phyloP scores from a whole-genome alignment of 495 filamentous ascomycete species.

The Podospora pseudoanserina region DNA sequence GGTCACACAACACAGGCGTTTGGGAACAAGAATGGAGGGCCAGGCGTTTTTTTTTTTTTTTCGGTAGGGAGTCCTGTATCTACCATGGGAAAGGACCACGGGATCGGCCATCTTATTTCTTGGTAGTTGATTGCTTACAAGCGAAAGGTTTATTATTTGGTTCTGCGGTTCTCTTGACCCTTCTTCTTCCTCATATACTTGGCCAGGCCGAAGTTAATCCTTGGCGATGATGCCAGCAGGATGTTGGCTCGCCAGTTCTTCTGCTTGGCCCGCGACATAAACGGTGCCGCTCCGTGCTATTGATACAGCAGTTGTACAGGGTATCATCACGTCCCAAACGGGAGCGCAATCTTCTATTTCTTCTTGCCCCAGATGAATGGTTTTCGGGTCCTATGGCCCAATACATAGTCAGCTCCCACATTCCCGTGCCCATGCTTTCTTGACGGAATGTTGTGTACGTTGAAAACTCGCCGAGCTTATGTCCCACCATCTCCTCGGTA shows the following conservation, averaged over 20 bases:
- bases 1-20: neutral
- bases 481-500: constrained; percentile 97
- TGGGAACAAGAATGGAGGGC: neutral
- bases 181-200: no score
- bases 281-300: no score
- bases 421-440: neutral
- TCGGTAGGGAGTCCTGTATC: neutral
- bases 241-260: neutral
- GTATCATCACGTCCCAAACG: constrained; percentile 6
- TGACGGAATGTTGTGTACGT: constrained; percentile 52
- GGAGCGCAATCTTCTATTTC: neutral
- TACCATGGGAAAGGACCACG: neutral
- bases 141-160: no score
- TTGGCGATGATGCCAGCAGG: neutral
- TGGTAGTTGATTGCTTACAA: no score
- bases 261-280: neutral
- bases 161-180: no score
- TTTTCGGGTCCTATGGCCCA: constrained; percentile 69
- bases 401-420: neutral
- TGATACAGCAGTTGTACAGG: constrained; percentile 12
- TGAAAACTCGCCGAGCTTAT: constrained; percentile 95
- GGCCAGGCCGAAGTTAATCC: no score
- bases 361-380: constrained; percentile 56
- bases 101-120: no score
- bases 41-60: neutral